Evolutionary conservation across 1,139 yeast genomes (phyloP).

Genomic region (Yamadazyma dendronema): DNA sequence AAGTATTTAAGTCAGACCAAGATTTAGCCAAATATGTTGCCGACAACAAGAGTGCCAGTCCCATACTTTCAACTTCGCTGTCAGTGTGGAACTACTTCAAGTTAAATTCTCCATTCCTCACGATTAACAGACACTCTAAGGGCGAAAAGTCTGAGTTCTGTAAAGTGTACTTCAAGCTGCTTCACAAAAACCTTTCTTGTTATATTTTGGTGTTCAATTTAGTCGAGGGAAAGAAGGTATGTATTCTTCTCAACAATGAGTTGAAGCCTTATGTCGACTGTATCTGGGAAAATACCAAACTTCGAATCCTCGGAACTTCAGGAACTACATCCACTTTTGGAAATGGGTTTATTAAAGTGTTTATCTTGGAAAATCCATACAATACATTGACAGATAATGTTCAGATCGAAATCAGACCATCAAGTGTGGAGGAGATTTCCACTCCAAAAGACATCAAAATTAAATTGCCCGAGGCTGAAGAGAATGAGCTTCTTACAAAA

Average conservation of each 20-base stretch:
- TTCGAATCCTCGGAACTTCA: conserved; percentile 35
- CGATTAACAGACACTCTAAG: conserved; percentile 19
- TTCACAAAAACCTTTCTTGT: conserved; percentile 34
- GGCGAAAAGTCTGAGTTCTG: conserved; percentile 24
- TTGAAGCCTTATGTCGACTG: conserved; percentile 37
- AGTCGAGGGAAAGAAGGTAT: conserved; percentile 13
- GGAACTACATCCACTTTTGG: conserved; percentile 43
- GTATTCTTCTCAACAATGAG: conserved; percentile 33
- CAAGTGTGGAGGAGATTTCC: conserved; percentile 14
- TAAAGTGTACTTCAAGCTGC: conserved; percentile 31
- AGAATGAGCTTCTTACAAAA: conserved; percentile 16
- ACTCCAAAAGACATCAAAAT: conserved; percentile 16
- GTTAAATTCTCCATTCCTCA: conserved; percentile 33
- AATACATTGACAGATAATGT: conserved; percentile 26
- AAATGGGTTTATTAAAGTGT: conserved; percentile 29
- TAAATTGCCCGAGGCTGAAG: conserved; percentile 11
- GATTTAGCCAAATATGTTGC: conserved; percentile 17
- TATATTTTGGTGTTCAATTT: conserved; percentile 28
- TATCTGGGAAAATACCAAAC: conserved; percentile 25
- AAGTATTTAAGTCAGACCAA: conserved; percentile 20
- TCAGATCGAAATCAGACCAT: conserved; percentile 14
- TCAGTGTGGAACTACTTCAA: conserved; percentile 32
- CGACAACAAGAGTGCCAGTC: conserved; percentile 11
- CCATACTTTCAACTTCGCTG: conserved; percentile 26
- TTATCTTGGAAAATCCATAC: conserved; percentile 22